Evolutionary conservation across 2,329 filamentous ascomycete species (phyloP), one percentile per base, ranked within the genome.

Genomic region (Sarocladiaceae sp.): DNA sequence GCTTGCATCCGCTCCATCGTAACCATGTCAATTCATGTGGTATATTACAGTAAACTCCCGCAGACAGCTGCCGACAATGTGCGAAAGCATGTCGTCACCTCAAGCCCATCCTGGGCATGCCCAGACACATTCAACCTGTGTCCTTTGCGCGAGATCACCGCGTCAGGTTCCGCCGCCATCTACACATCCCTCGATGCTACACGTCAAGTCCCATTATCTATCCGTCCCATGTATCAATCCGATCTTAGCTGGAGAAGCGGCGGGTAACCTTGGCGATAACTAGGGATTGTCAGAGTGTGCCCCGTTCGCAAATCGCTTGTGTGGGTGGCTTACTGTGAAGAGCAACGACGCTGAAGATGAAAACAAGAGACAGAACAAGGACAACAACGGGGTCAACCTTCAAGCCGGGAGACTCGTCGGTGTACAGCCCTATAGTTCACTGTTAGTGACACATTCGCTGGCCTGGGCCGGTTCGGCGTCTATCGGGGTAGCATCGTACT

Each of bases 371-470:
- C 57, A 98, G 77, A 55, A 96, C 93, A 61, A 98, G 78, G 52
- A 98, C 91, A 53, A 98, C 90, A 48, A 98, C 93, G 18, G 93
- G 93, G 66, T 98, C 93, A 53, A 98, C 93, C 75, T 96, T 95
- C 59, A 98, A 75, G 50, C 93, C 93, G 47, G 93, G 93, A 53
- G 88, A 95, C 74, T 98, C 93, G 64, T 98, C 93, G 47, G 93
- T 98, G 81, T 98, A 98, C 34, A 98, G 83, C 69, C 81, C 85
- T 89, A 49, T 33, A 49, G 19, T 1, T 26, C n/a, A 33, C 39
- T 13, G 50, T 68, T 47, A 69, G 57, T n/a, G n/a, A n/a, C n/a
- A n/a, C n/a, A n/a, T n/a, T n/a, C n/a, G n/a, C n/a, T n/a, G n/a
- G n/a, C n/a, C n/a, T n/a, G n/a, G n/a, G n/a, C n/a, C n/a, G n/a